These are phyloP conservation scores for Cercophora newfieldiana DNA, from an alignment of 495 filamentous ascomycete species.

Conservation along the genomic window DNA sequence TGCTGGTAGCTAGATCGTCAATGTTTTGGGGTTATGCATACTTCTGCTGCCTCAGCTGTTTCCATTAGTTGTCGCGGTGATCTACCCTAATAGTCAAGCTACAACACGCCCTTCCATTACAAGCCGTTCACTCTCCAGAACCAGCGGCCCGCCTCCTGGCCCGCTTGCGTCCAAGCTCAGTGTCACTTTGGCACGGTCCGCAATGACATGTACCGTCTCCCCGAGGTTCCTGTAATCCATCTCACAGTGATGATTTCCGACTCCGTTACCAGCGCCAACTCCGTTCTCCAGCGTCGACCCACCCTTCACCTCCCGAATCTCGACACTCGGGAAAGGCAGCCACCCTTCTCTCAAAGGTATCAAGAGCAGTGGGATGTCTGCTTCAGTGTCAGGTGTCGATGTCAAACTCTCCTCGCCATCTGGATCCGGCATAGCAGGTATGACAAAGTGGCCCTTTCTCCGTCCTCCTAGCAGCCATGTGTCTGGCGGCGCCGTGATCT, in stretches of 20 bases:
- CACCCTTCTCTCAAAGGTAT: slow-evolving; percentile 77
- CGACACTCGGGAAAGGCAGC: slow-evolving; percentile 72
- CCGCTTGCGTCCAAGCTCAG: slow-evolving; percentile 69
- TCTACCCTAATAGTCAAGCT: neutral
- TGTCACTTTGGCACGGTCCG: slow-evolving; percentile 71
- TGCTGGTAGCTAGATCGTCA: too few species aligned
- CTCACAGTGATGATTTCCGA: slow-evolving; percentile 57
- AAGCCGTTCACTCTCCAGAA: slow-evolving; percentile 56
- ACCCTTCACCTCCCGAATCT: slow-evolving; percentile 61
- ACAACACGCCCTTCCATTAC: slow-evolving; percentile 39
- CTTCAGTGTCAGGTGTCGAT: slow-evolving; percentile 42
- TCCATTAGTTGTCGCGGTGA: too few species aligned
- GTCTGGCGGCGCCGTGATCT: slow-evolving; percentile 73
- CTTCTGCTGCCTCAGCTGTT: too few species aligned
- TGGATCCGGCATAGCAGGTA: slow-evolving; percentile 36
- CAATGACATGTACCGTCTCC: slow-evolving; percentile 74
- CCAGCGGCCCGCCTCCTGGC: slow-evolving; percentile 62
- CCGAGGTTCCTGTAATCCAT: slow-evolving; percentile 76
- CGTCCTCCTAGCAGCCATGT: slow-evolving; percentile 84
- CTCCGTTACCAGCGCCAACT: slow-evolving; percentile 6
- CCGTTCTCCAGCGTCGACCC: slow-evolving; percentile 19
- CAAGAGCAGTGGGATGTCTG: slow-evolving; percentile 64
- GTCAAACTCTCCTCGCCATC: slow-evolving; percentile 45
- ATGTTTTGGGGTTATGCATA: too few species aligned
- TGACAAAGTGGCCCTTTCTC: slow-evolving; percentile 73